A percentile compares a stretch with the other conserved stretches of the same genome.
phyloP scores from a whole-genome alignment of 345 rosid genomes.

The Salix exigua region DNA sequence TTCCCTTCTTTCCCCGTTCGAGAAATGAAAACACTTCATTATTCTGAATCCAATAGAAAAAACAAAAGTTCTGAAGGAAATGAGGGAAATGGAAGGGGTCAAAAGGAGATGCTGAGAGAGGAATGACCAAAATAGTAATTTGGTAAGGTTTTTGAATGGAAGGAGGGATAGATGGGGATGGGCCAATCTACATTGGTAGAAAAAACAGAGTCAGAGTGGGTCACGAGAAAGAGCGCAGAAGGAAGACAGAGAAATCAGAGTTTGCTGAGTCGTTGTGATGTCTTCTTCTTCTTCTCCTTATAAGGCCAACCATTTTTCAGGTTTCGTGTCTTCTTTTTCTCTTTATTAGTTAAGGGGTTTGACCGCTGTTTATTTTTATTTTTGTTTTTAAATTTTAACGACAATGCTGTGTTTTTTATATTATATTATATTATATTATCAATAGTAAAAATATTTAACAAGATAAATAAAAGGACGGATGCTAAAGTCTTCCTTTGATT shows the following conservation, averaged over 20 bases:
- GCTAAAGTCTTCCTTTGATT: neutral
- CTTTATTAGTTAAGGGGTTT: neutral
- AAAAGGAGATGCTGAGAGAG: neutral
- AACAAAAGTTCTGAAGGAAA: neutral
- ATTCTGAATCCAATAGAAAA: neutral
- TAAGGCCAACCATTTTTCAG: neutral
- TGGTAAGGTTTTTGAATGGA: neutral
- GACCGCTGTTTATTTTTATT: neutral
- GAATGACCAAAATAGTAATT: too few relatives aligned
- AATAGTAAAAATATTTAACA: neutral
- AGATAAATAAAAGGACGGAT: neutral
- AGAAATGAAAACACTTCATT: conserved; percentile 98
- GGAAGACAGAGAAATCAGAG: neutral
- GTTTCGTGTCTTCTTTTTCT: neutral
- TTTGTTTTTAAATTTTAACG: neutral
- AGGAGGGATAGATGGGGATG: neutral
- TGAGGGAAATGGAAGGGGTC: neutral
- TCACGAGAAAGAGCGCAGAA: conserved; percentile 14
- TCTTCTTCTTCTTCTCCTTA: neutral
- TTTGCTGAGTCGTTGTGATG: neutral
- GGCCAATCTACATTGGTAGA: neutral
- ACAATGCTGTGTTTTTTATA: neutral
- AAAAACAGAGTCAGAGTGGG: neutral
- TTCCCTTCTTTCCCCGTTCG: conserved; percentile 55
- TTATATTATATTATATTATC: neutral